A percentile compares a stretch with the other conserved stretches of the same genome.
Conservation (phyloP, 2,329 filamentous ascomycete genomes). For the Talaromyces sp. region DNA sequence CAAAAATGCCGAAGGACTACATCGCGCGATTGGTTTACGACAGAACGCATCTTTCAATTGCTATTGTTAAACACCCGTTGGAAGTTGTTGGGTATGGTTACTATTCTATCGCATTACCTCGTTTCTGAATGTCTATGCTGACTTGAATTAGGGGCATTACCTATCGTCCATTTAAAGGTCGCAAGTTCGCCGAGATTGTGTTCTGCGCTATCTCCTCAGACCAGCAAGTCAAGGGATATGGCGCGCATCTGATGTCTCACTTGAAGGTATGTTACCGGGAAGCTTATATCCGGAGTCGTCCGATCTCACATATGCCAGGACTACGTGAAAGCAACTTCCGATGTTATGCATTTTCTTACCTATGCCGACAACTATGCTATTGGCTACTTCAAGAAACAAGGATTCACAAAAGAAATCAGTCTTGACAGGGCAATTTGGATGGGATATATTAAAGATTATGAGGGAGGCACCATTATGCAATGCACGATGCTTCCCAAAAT, state of each 20-base stretch:
- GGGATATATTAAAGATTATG: conserved; percentile 99
- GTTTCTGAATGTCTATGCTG: background rate
- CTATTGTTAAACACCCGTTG: conserved; percentile 92
- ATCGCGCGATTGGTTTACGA: conserved; percentile 97
- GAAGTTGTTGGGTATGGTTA: conserved; percentile 67
- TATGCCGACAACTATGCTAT: conserved; percentile 99
- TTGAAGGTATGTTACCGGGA: conserved; percentile 57
- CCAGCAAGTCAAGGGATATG: conserved; percentile 98
- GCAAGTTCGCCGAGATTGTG: conserved; percentile 94
- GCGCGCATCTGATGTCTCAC: conserved; percentile 95
- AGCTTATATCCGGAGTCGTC: background rate
- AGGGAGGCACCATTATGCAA: conserved; percentile 98
- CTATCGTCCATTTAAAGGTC: conserved; percentile 86
- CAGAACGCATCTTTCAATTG: conserved; percentile 90
- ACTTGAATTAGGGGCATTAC: conserved; percentile 69
- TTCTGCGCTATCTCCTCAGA: conserved; percentile 97
- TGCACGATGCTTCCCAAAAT: conserved; percentile 95
- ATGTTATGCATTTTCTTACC: conserved; percentile 97
- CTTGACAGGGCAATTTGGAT: conserved; percentile 89
- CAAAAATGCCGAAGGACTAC: conserved; percentile 99
- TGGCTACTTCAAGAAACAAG: conserved; percentile 98
- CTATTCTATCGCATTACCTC: background rate
- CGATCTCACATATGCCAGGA: conserved; percentile 41
- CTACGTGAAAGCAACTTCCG: conserved; percentile 93
- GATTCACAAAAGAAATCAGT: conserved; percentile 97